Conservation (phyloP, 2,329 filamentous ascomycete genomes). For the Penicillium sp. region DNA sequence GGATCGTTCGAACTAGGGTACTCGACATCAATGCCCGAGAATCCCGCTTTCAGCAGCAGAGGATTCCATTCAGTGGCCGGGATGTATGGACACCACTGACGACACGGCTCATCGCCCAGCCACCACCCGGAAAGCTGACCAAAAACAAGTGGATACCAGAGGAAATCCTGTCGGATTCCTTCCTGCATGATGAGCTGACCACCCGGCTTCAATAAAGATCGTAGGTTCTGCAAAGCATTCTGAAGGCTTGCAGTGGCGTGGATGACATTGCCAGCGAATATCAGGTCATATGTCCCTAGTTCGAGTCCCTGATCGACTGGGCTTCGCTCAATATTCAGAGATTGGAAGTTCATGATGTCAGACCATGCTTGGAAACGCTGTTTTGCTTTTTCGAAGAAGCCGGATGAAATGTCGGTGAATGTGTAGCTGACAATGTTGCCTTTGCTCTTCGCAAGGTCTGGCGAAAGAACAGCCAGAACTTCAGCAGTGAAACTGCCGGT, state of each 20-base stretch:
- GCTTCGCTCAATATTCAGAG: constrained; percentile 30
- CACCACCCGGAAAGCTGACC: constrained; percentile 24
- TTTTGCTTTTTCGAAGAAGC: constrained; percentile 30
- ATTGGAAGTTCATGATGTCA: constrained; percentile 28
- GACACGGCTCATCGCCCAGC: constrained; percentile 21
- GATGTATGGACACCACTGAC: constrained; percentile 23
- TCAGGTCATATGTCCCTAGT: constrained; percentile 31
- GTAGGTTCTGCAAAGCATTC: constrained; percentile 11
- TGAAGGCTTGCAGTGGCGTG: constrained; percentile 30
- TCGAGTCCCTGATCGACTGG: constrained; percentile 31
- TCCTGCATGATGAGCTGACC: constrained; percentile 25
- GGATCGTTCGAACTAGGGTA: constrained; percentile 17
- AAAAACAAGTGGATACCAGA: constrained; percentile 25
- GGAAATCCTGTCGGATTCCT: constrained; percentile 22
- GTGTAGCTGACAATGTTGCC: constrained; percentile 23
- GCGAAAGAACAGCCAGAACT: constrained; percentile 18
- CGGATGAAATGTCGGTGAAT: constrained; percentile 34
- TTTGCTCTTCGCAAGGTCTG: constrained; percentile 1
- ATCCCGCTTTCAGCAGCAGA: constrained; percentile 13
- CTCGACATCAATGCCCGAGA: constrained; percentile 21
- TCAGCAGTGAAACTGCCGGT: constrained; percentile 30
- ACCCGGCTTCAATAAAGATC: constrained; percentile 19
- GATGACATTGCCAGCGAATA: constrained; percentile 36
- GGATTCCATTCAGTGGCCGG: constrained; percentile 17
- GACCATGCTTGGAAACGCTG: constrained; percentile 23